Conservation (phyloP, 2,329 filamentous ascomycete genomes). For the Penicillium sp. region DNA sequence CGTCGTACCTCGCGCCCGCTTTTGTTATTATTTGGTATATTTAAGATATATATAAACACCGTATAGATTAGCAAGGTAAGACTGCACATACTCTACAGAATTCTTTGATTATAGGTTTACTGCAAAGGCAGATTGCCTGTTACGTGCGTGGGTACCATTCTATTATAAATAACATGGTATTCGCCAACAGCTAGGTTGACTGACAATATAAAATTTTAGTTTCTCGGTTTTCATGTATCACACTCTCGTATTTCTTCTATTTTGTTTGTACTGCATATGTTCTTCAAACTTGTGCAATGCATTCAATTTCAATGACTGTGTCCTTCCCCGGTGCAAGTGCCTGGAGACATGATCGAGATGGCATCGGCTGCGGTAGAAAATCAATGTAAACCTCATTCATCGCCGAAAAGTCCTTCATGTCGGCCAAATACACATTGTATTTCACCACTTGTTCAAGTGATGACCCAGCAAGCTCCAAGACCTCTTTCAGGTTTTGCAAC, state of each 20-base stretch:
- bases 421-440: constrained; percentile 62
- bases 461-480: constrained; percentile 52
- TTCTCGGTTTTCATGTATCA: too few relatives aligned
- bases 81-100: not conserved
- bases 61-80: not conserved
- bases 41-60: not conserved
- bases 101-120: not conserved
- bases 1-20: not conserved
- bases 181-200: not conserved
- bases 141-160: not conserved
- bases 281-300: constrained; percentile 43
- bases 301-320: constrained; percentile 49
- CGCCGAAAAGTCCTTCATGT: constrained; percentile 54
- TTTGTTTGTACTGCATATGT: too few relatives aligned
- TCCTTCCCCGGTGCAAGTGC: constrained; percentile 41
- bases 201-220: not conserved
- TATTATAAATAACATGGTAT: not conserved
- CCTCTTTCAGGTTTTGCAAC: constrained; percentile 51
- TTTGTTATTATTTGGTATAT: not conserved
- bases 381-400: constrained; percentile 35
- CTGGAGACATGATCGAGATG: constrained; percentile 45
- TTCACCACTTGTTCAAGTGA: constrained; percentile 63
- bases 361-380: constrained; percentile 45
- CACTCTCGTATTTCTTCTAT: too few relatives aligned
- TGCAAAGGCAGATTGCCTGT: not conserved